phyloP scores from a whole-genome alignment of 2,329 filamentous ascomycete species.

The Aspergillus alliaceus region DNA sequence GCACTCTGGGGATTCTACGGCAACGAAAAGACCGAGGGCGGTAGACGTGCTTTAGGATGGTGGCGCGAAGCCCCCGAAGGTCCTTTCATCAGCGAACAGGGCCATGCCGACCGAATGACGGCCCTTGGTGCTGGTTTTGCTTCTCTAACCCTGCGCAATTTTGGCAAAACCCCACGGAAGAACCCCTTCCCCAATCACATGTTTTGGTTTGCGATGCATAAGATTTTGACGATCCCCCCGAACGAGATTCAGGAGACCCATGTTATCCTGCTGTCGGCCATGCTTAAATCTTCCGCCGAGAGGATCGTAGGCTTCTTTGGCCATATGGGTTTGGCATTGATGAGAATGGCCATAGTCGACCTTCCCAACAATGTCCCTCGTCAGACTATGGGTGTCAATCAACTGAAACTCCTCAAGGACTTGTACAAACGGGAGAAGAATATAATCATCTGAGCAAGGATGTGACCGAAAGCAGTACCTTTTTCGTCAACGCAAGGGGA shows the following conservation, averaged over 20 bases:
- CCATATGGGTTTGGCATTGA: slow-evolving; percentile 67
- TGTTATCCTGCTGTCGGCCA: slow-evolving; percentile 66
- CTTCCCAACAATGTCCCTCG: slow-evolving; percentile 56
- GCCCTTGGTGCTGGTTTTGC: slow-evolving; percentile 84
- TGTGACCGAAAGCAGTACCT: neutral
- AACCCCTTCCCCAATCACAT: slow-evolving; percentile 76
- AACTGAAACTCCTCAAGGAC: slow-evolving; percentile 39
- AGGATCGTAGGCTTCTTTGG: slow-evolving; percentile 83
- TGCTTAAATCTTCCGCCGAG: slow-evolving; percentile 71
- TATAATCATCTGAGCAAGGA: slow-evolving; percentile 32
- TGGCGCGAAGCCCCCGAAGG: slow-evolving; percentile 55
- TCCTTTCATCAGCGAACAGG: slow-evolving; percentile 65
- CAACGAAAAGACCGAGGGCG: slow-evolving; percentile 69
- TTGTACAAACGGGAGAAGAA: slow-evolving; percentile 38
- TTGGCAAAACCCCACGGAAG: slow-evolving; percentile 64
- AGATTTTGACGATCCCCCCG: slow-evolving; percentile 72
- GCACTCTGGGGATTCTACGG: slow-evolving; percentile 82
- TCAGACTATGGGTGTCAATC: slow-evolving; percentile 38
- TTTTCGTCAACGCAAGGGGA: neutral
- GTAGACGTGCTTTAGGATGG: slow-evolving; percentile 73
- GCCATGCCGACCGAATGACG: slow-evolving; percentile 79
- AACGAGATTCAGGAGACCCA: slow-evolving; percentile 71
- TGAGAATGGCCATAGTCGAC: slow-evolving; percentile 71
- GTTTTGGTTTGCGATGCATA: slow-evolving; percentile 79
- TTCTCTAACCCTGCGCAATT: slow-evolving; percentile 78